Evolutionary conservation across 345 rosid species (phyloP).

Genomic region (Pugionium dolabratum): DNA sequence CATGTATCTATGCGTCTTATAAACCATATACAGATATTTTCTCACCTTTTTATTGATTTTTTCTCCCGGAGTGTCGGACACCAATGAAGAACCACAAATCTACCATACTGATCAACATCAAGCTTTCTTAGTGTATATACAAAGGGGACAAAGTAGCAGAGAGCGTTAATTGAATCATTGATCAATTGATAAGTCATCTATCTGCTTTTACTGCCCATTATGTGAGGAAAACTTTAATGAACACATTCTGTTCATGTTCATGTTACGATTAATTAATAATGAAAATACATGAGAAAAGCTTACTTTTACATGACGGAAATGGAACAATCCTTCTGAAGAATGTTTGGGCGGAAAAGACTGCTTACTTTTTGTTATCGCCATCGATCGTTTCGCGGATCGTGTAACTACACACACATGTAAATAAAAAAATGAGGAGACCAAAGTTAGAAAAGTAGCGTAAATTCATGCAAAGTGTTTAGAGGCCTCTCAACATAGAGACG

Average conservation of each 20-base stretch:
- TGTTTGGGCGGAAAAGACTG: constrained; percentile 33
- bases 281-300: neutral
- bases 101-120: too few relatives aligned
- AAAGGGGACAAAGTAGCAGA: too few relatives aligned
- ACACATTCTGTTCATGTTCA: too few relatives aligned
- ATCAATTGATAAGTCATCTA: neutral
- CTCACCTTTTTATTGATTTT: too few relatives aligned
- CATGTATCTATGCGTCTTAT: too few relatives aligned
- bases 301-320: constrained; percentile 27
- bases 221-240: too few relatives aligned
- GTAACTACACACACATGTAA: constrained; percentile 23
- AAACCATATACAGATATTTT: too few relatives aligned
- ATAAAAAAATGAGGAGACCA: constrained; percentile 31
- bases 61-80: too few relatives aligned
- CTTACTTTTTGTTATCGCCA: constrained; percentile 27
- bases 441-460: constrained; percentile 39
- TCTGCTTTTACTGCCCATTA: neutral
- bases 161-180: neutral
- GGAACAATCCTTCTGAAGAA: constrained; percentile 31
- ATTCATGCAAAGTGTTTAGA: constrained; percentile 40
- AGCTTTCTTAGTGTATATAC: neutral
- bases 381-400: constrained; percentile 6
- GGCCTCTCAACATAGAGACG: constrained; percentile 33
- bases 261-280: constrained; percentile 6
- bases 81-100: too few relatives aligned